Conservation (phyloP, 2,329 filamentous ascomycete species). For the Ambrosiella xylebori region DNA sequence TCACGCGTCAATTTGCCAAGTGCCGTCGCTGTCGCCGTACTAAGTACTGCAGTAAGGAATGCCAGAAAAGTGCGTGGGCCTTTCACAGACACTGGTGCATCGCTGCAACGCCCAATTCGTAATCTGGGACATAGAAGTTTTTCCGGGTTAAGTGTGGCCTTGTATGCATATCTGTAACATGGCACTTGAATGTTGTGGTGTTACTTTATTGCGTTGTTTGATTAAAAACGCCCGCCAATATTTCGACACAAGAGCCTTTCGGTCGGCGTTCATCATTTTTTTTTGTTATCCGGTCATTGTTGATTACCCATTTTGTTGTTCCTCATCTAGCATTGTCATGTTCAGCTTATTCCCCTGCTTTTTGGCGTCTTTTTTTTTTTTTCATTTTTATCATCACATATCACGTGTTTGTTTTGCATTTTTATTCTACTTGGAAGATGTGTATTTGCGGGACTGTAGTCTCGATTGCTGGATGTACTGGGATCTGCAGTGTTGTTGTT, state of each 20-base stretch:
- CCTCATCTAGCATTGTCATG: conserved; percentile 1
- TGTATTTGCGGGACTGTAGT: too few species aligned
- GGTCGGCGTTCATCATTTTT: conserved; percentile 1
- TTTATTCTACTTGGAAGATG: too few species aligned
- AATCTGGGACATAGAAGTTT: background rate
- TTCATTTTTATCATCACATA: background rate
- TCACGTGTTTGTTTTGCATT: background rate
- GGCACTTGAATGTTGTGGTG: background rate
- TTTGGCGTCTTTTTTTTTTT: conserved; percentile 1
- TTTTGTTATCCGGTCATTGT: background rate
- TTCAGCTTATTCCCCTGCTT: background rate
- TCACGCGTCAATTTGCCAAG: conserved; percentile 90
- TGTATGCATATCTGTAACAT: background rate
- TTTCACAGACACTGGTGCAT: conserved; percentile 98
- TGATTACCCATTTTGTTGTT: background rate
- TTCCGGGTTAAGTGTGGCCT: background rate
- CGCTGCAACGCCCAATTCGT: conserved; percentile 30
- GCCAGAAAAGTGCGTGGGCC: conserved; percentile 96
- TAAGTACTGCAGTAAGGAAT: conserved; percentile 99
- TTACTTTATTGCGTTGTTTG: conserved; percentile 9
- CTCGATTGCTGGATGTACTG: too few species aligned
- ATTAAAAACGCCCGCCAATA: conserved; percentile 4
- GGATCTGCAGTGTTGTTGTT: too few species aligned
- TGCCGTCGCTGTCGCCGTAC: conserved; percentile 89
- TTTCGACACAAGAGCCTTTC: background rate